These are phyloP conservation scores for Raffaelea deltoideospora DNA, from an alignment of 2,329 filamentous ascomycete species.

Conservation along the genomic window DNA sequence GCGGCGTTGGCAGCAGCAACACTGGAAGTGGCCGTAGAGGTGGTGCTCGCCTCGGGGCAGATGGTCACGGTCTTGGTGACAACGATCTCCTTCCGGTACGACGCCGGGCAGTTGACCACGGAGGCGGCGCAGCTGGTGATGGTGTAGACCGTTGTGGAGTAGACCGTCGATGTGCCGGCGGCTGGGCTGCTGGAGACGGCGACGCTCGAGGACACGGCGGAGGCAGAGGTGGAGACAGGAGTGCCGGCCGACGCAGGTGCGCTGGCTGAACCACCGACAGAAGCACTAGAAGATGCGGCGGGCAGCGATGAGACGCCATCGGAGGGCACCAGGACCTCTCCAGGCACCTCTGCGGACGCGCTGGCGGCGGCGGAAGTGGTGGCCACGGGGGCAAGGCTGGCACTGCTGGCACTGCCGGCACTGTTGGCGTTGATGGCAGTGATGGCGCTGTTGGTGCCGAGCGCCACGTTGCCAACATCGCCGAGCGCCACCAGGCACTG, in stretches of 20 bases:
- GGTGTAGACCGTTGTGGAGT: conserved; percentile 14
- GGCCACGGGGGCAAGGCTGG: background rate
- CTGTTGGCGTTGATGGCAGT: background rate
- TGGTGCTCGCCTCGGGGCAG: conserved; percentile 8
- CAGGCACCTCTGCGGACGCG: too few species aligned
- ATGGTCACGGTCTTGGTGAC: conserved; percentile 12
- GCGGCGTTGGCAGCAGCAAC: background rate
- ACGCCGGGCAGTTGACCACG: conserved; percentile 16
- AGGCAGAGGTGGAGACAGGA: background rate
- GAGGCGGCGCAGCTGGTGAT: conserved; percentile 15
- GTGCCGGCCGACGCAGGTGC: background rate
- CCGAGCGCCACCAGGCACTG: conserved; percentile 18
- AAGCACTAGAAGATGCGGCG: background rate
- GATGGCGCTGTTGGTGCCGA: background rate
- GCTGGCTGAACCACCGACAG: background rate
- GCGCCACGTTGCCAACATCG: background rate
- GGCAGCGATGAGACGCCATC: background rate
- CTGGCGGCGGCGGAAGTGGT: background rate
- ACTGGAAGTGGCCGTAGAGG: background rate
- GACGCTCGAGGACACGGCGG: background rate
- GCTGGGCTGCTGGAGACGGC: background rate
- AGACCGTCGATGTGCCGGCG: conserved; percentile 11
- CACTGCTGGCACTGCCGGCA: background rate
- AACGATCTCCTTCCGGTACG: conserved; percentile 13
- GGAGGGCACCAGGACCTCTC: background rate